Evolutionary conservation across 1,284 basidiomycete genomes (phyloP).

Genomic region (Ceratobasidium theobromae): DNA sequence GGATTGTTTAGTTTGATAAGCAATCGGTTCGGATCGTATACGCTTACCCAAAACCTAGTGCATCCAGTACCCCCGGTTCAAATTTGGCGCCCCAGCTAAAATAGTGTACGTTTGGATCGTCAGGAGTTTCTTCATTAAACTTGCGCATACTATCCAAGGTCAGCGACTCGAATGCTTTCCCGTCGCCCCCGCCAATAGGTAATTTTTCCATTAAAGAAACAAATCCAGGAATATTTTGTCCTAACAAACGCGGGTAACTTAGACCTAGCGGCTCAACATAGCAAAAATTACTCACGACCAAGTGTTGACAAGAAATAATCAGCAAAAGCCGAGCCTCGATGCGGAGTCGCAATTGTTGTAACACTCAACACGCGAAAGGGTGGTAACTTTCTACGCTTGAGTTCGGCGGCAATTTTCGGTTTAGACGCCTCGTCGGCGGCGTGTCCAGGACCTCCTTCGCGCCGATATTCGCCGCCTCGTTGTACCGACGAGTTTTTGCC

Average conservation of each 20-base stretch:
- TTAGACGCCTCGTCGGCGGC: slow-evolving; percentile 44
- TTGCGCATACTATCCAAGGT: slow-evolving; percentile 82
- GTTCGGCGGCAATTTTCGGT: slow-evolving; percentile 39
- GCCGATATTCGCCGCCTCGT: slow-evolving; percentile 13
- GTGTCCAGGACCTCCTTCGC: slow-evolving; percentile 8
- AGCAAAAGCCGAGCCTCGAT: slow-evolving; percentile 90
- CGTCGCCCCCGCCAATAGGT: slow-evolving; percentile 86
- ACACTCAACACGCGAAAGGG: slow-evolving; percentile 68
- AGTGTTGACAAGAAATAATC: slow-evolving; percentile 86
- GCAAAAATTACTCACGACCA: slow-evolving; percentile 57
- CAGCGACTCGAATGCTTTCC: slow-evolving; percentile 85
- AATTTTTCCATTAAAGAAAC: slow-evolving; percentile 66
- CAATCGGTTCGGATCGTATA: background rate
- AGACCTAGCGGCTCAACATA: background rate
- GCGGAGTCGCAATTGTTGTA: slow-evolving; percentile 92
- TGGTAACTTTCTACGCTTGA: slow-evolving; percentile 31
- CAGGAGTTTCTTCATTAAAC: slow-evolving; percentile 85
- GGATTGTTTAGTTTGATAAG: background rate
- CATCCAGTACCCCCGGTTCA: slow-evolving; percentile 83
- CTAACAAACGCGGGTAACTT: slow-evolving; percentile 44
- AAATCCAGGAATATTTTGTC: slow-evolving; percentile 46
- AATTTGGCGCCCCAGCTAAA: slow-evolving; percentile 93
- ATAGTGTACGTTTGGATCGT: slow-evolving; percentile 77
- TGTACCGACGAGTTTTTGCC: background rate
- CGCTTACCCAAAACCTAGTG: slow-evolving; percentile 51